Base-by-base conservation (phyloP, 2,329 filamentous ascomycete species). In the Thelonectria blattea region DNA sequence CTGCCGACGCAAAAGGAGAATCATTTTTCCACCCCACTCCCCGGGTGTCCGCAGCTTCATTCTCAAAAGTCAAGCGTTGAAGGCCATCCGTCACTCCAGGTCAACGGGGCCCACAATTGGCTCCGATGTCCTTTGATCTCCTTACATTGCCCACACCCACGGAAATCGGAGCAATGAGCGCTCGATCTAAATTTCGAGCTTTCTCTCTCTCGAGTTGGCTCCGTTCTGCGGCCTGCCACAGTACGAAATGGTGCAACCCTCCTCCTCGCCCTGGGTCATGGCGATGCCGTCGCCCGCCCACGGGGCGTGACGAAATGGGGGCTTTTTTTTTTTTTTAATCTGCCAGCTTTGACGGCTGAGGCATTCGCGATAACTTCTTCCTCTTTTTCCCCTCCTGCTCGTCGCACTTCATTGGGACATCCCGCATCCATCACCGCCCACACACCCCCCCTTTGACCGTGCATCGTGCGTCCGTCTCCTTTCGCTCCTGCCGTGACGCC, bases 151-250 rank as follows among this genome's bases (percentile, higher is more conserved):
- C 67, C 68, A 64, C 63, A 30, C 46, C 60, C 48, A 65, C 55
- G 67, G 64, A 63, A 68, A 76, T 76, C 74, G 75, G 67, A 65
- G 70, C 73, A 75, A 74, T 74, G 63, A 68, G 72, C 56, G 65
- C 57, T 52, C 55, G 60, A 75, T 75, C 71, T 72, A 49, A n/a
- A 39, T 58, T 72, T 68, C 56, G 50, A 59, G 47, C 58, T 65
- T n/a, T 47, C 55, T 50, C 56, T 58, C 64, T 55, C 58, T 52
- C 27, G 27, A 30, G 27, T 30, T 58, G 62, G 58, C 54, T 58
- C 57, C 59, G 49, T 62, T 32, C 56, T 43, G 30, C 50, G 37
- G n/a, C 39, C 17, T 41, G 46, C 45, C 41, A 18, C 54, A 43
- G 41, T 43, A 43, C 41, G 18, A 20, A 10, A n/a, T 11, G 18